These are phyloP conservation scores for Botrytis pseudocinerea DNA, from an alignment of 2,329 filamentous ascomycete genomes.

Conservation along the genomic window DNA sequence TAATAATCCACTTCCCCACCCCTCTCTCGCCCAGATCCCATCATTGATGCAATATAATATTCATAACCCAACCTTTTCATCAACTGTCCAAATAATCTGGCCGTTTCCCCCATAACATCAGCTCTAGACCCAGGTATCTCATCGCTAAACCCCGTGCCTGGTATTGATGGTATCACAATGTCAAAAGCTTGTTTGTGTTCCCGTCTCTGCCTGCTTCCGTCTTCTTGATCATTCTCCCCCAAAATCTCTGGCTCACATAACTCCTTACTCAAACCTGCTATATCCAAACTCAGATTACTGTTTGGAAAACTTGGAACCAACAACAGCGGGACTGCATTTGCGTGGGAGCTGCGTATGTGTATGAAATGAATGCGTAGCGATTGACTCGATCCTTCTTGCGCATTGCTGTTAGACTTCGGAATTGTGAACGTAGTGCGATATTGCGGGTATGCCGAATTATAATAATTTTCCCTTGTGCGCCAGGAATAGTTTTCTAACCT, in stretches of 20 bases:
- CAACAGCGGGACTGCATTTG: conserved; percentile 61
- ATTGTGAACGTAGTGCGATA: conserved; percentile 52
- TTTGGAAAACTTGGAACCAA: conserved; percentile 67
- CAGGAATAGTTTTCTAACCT: conserved; percentile 69
- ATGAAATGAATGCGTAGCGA: conserved; percentile 64
- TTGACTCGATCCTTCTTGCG: conserved; percentile 26
- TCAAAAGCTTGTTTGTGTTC: conserved; percentile 56
- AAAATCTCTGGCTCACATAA: conserved; percentile 9
- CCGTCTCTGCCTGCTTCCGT: neutral
- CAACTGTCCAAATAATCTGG: conserved; percentile 55
- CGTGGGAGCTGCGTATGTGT: conserved; percentile 55
- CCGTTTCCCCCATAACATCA: conserved; percentile 51
- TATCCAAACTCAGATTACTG: conserved; percentile 57
- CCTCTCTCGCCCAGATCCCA: conserved; percentile 49
- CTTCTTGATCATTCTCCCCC: neutral
- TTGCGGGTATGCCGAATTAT: conserved; percentile 63
- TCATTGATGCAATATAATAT: conserved; percentile 58
- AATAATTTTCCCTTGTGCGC: conserved; percentile 57
- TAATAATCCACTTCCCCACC: conserved; percentile 55
- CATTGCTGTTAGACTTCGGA: neutral
- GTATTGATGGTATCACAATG: conserved; percentile 65
- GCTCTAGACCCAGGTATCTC: conserved; percentile 45
- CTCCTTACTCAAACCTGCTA: conserved; percentile 1
- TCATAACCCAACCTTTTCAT: conserved; percentile 63
- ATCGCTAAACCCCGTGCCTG: conserved; percentile 68